Conservation (phyloP, 192 early-diverging fungal genomes). For the Backusella morwellensis region DNA sequence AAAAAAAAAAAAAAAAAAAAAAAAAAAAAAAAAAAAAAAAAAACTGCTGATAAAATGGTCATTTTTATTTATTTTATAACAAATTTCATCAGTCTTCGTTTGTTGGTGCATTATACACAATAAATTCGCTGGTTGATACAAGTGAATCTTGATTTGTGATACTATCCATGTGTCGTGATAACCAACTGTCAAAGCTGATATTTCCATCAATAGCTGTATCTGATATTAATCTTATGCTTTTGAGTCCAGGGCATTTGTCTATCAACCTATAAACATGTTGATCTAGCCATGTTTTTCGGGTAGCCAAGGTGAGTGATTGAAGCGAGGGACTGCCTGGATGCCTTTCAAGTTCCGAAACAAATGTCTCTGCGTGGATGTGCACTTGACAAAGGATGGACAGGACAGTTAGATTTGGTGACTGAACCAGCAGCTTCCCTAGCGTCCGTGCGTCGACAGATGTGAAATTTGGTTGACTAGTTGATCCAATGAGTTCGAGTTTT, state of each 20-base stretch:
- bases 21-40: not conserved
- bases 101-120: not conserved
- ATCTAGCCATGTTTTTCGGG: constrained; percentile 1
- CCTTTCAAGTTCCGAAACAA: constrained; percentile 4
- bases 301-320: not conserved
- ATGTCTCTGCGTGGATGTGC: constrained; percentile 9
- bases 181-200: not conserved
- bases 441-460: constrained; percentile 8
- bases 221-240: not conserved
- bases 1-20: too few species aligned
- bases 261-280: not conserved
- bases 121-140: not conserved
- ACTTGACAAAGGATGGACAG: not conserved
- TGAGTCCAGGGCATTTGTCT: not conserved
- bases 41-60: not conserved
- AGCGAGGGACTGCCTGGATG: not conserved
- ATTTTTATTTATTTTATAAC: not conserved
- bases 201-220: not conserved
- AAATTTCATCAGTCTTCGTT: not conserved
- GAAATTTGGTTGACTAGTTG: not conserved
- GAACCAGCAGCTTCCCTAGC: not conserved
- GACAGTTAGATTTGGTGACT: not conserved
- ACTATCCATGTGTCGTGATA: not conserved
- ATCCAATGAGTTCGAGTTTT: not conserved
- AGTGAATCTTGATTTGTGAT: not conserved